A percentile compares a stretch with the other conserved stretches of the same genome.
Evolutionary conservation across 1,284 basidiomycete genomes (phyloP).

Genomic region (Papiliotrema nemorosa): DNA sequence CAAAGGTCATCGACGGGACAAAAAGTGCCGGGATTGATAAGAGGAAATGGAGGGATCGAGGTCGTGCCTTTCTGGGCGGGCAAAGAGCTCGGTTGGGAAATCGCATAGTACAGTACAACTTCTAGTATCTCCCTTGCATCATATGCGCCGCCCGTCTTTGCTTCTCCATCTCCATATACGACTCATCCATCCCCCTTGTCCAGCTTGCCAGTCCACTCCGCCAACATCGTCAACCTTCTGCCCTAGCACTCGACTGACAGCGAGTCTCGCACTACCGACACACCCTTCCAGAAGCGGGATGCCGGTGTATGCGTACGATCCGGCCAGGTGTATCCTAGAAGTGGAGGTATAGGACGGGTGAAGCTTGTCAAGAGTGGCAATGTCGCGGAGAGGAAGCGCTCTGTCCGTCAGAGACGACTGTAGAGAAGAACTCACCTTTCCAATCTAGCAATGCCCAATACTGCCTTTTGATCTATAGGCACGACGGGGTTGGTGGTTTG

Average conservation of each 20-base stretch:
- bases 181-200: conserved; percentile 22
- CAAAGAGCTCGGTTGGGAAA: conserved; percentile 75
- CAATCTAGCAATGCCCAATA: conserved; percentile 60
- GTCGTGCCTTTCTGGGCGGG: conserved; percentile 93
- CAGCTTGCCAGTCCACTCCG: conserved; percentile 32
- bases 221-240: conserved; percentile 8
- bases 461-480: conserved; percentile 51
- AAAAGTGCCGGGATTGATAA: conserved; percentile 55
- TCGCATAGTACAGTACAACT: conserved; percentile 46
- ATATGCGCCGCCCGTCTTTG: neutral
- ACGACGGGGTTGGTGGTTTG: conserved; percentile 73
- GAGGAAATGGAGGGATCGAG: conserved; percentile 58
- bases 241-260: conserved; percentile 22
- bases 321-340: conserved; percentile 37
- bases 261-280: conserved; percentile 43
- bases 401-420: conserved; percentile 8
- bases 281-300: conserved; percentile 51
- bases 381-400: conserved; percentile 33
- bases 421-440: conserved; percentile 56
- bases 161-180: conserved; percentile 33
- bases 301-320: conserved; percentile 48
- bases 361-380: conserved; percentile 12
- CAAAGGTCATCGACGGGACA: conserved; percentile 37
- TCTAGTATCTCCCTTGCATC: neutral
- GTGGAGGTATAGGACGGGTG: conserved; percentile 4